Conservation (phyloP, 345 rosid genomes). For the Aurinia saxatilis region DNA sequence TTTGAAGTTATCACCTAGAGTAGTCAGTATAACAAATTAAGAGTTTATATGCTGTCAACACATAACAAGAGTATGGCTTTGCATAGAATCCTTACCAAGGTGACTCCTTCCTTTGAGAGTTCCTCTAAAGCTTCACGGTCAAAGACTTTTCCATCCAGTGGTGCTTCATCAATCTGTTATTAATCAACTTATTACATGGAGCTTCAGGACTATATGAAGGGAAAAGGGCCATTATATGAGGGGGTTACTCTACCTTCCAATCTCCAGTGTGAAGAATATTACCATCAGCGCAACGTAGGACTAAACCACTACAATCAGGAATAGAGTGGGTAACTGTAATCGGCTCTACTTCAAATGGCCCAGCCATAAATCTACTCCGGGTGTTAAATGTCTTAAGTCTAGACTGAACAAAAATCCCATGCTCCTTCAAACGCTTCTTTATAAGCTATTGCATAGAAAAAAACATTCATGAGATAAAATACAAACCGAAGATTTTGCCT, state of each 20-base stretch:
- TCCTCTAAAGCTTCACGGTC: constrained; percentile 83
- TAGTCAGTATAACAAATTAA: not conserved
- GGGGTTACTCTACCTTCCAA: constrained; percentile 66
- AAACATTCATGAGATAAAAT: not conserved
- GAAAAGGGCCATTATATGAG: not conserved
- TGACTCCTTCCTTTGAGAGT: constrained; percentile 96
- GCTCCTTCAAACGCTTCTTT: constrained; percentile 91
- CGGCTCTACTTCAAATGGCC: constrained; percentile 98
- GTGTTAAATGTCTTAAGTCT: constrained; percentile 72
- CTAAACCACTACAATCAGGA: constrained; percentile 96
- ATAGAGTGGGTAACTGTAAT: constrained; percentile 93
- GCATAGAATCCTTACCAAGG: constrained; percentile 51
- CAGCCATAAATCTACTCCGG: constrained; percentile 73
- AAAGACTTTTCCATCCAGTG: constrained; percentile 81
- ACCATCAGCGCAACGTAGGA: constrained; percentile 97
- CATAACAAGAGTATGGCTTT: not conserved
- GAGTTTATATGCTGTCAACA: constrained; percentile 1
- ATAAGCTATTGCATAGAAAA: constrained; percentile 55
- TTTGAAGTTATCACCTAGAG: not conserved
- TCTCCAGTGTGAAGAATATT: constrained; percentile 97
- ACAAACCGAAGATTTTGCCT: not conserved
- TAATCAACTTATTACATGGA: constrained; percentile 22
- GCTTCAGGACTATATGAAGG: constrained; percentile 8
- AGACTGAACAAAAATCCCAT: constrained; percentile 84
- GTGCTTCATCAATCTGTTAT: constrained; percentile 89